Percentiles rank a stretch among this genome's conserved stretches.
phyloP scores from a whole-genome alignment of 441 rosid genomes.

The Aleurites moluccanus region DNA sequence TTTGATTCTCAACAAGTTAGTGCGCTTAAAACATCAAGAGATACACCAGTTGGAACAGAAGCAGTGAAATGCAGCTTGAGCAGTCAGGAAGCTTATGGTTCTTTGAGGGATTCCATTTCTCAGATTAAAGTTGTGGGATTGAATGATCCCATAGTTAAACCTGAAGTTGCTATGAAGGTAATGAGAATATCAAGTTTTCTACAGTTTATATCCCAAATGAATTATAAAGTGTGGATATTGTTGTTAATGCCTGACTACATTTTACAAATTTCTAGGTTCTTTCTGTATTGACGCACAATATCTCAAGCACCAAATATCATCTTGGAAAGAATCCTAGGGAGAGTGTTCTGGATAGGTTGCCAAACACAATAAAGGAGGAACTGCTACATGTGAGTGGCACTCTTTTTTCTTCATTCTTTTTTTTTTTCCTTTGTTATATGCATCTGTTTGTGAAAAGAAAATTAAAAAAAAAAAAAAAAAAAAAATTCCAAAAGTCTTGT shows the following conservation, averaged over 20 bases:
- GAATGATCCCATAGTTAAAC: constrained; percentile 62
- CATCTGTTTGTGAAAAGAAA: neutral
- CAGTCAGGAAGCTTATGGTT: constrained; percentile 63
- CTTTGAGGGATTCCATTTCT: constrained; percentile 64
- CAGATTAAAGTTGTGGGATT: constrained; percentile 53
- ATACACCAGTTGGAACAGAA: constrained; percentile 40
- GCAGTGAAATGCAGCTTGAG: constrained; percentile 41
- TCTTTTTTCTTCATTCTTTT: neutral
- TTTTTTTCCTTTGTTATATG: neutral
- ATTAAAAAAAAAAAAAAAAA: neutral
- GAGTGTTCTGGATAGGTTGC: constrained; percentile 75
- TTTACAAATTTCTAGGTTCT: constrained; percentile 55
- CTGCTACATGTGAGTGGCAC: constrained; percentile 67
- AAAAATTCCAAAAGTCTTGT: neutral
- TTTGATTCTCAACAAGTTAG: constrained; percentile 93
- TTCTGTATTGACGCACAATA: constrained; percentile 65
- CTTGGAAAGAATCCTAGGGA: constrained; percentile 70
- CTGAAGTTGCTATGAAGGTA: constrained; percentile 79
- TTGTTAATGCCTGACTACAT: constrained; percentile 14
- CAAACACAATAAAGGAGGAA: constrained; percentile 63
- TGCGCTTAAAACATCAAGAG: constrained; percentile 55
- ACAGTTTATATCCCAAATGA: neutral
- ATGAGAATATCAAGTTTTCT: neutral
- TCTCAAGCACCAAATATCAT: constrained; percentile 73
- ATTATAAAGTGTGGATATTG: neutral